A percentile compares a stretch with the other conserved stretches of the same genome.
Conservation (phyloP, 2,329 filamentous ascomycete species). For the Ceratocystis variospora region DNA sequence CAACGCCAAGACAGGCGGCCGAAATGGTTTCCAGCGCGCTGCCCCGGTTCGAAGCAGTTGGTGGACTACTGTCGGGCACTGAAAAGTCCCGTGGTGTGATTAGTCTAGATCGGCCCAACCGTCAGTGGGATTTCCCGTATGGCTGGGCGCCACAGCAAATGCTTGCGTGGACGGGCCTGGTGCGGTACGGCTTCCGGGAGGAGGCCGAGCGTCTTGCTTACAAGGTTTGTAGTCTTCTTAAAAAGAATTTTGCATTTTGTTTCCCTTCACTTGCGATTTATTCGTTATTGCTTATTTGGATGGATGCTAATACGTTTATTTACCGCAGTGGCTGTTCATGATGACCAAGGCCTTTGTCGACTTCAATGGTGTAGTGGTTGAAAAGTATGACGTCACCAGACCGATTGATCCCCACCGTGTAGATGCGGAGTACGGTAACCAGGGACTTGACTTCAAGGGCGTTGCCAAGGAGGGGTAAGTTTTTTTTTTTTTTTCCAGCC, state of each 20-base stretch:
- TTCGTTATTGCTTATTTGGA: not conserved
- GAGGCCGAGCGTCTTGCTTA: slow-evolving; percentile 84
- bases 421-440: slow-evolving; percentile 94
- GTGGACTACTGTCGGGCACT: slow-evolving; percentile 79
- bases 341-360: slow-evolving; percentile 97
- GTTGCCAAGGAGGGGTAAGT: slow-evolving; percentile 91
- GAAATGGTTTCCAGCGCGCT: slow-evolving; percentile 67
- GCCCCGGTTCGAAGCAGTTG: slow-evolving; percentile 75
- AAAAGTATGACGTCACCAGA: slow-evolving; percentile 95
- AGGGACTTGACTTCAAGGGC: slow-evolving; percentile 88
- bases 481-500: slow-evolving; percentile 23
- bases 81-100: slow-evolving; percentile 73
- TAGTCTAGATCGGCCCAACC: slow-evolving; percentile 71
- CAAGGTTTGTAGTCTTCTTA: slow-evolving; percentile 32
- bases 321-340: slow-evolving; percentile 70
- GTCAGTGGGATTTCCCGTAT: slow-evolving; percentile 97
- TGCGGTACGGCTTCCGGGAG: slow-evolving; percentile 81
- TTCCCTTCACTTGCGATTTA: not conserved
- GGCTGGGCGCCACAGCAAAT: slow-evolving; percentile 99
- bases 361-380: slow-evolving; percentile 94
- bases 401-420: slow-evolving; percentile 84
- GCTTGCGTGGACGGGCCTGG: slow-evolving; percentile 84
- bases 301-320: not conserved
- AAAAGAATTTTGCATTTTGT: not conserved
- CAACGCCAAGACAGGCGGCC: slow-evolving; percentile 73